phyloP scores from a whole-genome alignment of 768 basidiomycete genomes.

The Dacryopinax primogenitus region DNA sequence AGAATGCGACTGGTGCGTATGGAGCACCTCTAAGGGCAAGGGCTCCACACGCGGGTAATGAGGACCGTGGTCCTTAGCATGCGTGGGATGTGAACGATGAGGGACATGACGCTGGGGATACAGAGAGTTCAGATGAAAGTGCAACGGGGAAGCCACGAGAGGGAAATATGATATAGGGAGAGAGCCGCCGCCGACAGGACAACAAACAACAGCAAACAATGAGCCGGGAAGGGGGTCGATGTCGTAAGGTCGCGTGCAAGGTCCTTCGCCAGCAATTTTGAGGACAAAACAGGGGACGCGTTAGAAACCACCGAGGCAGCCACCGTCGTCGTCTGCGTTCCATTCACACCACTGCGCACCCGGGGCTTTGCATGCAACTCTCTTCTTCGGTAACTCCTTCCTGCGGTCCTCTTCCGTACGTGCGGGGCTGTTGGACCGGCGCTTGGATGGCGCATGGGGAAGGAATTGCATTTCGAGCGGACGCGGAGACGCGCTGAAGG shows the following conservation, averaged over 20 bases:
- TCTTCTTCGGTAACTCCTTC: background rate
- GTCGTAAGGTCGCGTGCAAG: background rate
- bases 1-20: background rate
- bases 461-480: background rate
- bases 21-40: background rate
- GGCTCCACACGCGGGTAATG: conserved; percentile 7
- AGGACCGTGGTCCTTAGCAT: conserved; percentile 10
- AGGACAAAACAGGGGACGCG: background rate
- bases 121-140: background rate
- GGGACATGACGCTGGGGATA: background rate
- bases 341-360: background rate
- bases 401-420: background rate
- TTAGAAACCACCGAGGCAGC: conserved; percentile 7
- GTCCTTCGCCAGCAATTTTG: background rate
- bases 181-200: background rate
- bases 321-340: conserved; percentile 6
- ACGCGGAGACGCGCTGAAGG: background rate
- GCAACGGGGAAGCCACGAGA: background rate
- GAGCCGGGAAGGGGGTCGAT: background rate
- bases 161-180: background rate
- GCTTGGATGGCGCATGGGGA: background rate
- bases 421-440: background rate
- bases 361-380: background rate
- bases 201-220: background rate
- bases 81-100: background rate